phyloP scores from a whole-genome alignment of 306 rosid species.

The Cucurbita ficifolia region DNA sequence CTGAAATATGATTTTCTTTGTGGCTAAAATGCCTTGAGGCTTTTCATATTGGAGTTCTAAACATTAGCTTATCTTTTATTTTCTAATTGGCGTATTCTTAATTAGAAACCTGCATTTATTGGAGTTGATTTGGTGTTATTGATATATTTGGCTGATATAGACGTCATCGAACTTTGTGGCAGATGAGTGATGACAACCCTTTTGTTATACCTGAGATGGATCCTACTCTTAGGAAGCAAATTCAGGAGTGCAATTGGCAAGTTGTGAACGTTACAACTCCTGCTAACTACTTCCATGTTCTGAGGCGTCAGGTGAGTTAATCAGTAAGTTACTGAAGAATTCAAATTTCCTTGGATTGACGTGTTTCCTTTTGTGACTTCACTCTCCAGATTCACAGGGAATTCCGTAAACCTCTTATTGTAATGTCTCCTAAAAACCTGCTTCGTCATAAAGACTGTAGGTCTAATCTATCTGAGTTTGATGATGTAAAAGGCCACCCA shows the following conservation, averaged over 20 bases:
- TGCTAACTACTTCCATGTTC: conserved; percentile 88
- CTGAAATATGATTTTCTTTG: not conserved
- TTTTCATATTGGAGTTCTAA: not conserved
- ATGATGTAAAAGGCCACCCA: conserved; percentile 91
- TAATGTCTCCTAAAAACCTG: conserved; percentile 89
- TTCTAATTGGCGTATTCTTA: not conserved
- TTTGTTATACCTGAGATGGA: conserved; percentile 93
- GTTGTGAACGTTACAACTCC: conserved; percentile 91
- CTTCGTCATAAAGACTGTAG: conserved; percentile 87
- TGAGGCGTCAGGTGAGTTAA: conserved; percentile 70
- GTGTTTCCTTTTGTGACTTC: not conserved
- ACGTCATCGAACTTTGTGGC: conserved; percentile 19
- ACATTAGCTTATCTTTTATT: not conserved
- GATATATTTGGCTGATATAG: not conserved
- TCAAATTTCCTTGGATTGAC: not conserved
- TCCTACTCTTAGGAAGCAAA: conserved; percentile 73
- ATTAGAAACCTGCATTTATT: not conserved
- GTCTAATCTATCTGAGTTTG: conserved; percentile 81
- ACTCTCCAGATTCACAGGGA: conserved; percentile 62
- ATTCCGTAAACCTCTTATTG: conserved; percentile 85
- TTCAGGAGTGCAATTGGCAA: conserved; percentile 98
- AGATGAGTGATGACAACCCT: conserved; percentile 98
- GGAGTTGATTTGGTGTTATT: not conserved
- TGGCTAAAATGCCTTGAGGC: not conserved
- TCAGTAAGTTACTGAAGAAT: not conserved